phyloP scores from a whole-genome alignment of 345 rosid genomes.

The Limnanthes douglasii region DNA sequence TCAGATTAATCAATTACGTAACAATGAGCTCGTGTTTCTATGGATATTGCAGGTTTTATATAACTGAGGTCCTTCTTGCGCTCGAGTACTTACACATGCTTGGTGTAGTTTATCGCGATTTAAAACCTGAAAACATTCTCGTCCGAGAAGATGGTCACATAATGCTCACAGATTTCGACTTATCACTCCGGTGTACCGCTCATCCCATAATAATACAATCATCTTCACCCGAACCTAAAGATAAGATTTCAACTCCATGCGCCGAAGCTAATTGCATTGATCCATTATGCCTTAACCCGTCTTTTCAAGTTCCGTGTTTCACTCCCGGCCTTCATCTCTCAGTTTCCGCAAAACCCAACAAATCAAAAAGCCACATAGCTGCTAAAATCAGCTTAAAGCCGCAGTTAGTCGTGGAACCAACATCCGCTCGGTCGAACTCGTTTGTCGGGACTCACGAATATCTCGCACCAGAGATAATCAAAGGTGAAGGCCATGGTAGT shows the following conservation, averaged over 20 bases:
- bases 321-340: slow-evolving; percentile 58
- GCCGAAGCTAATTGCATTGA: slow-evolving; percentile 59
- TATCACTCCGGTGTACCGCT: slow-evolving; percentile 48
- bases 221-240: slow-evolving; percentile 23
- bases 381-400: slow-evolving; percentile 49
- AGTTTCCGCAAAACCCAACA: slow-evolving; percentile 36
- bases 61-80: slow-evolving; percentile 68
- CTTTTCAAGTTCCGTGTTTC: slow-evolving; percentile 73
- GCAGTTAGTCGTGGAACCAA: slow-evolving; percentile 73
- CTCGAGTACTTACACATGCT: slow-evolving; percentile 78
- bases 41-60: slow-evolving; percentile 39
- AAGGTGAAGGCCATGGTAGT: slow-evolving; percentile 69
- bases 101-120: slow-evolving; percentile 69
- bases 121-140: slow-evolving; percentile 69
- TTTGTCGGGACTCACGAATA: slow-evolving; percentile 76
- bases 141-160: slow-evolving; percentile 82
- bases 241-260: slow-evolving; percentile 52
- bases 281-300: slow-evolving; percentile 65
- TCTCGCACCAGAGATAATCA: slow-evolving; percentile 73
- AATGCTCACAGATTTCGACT: slow-evolving; percentile 75
- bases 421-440: slow-evolving; percentile 62
- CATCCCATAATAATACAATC: too few relatives aligned
- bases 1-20: background rate
- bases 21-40: background rate
- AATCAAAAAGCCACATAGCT: slow-evolving; percentile 38